Conservation (phyloP, 2,329 filamentous ascomycete genomes). For the Cytospora piceicola region DNA sequence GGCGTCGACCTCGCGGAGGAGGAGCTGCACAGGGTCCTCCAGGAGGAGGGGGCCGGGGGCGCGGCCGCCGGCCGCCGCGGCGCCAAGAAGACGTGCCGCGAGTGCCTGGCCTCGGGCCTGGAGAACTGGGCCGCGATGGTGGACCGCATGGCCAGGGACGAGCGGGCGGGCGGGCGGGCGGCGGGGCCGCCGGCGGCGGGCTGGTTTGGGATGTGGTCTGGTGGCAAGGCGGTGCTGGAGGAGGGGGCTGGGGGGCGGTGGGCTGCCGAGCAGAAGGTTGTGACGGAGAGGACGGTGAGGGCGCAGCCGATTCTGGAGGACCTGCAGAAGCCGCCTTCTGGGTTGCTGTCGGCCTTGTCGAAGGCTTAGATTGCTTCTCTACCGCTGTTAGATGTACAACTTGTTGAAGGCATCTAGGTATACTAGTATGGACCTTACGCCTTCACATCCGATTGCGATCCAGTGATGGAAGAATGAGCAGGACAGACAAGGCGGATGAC, state of each 20-base stretch:
- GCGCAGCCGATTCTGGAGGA: slow-evolving; percentile 58
- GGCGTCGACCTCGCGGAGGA: slow-evolving; percentile 81
- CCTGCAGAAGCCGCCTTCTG: slow-evolving; percentile 35
- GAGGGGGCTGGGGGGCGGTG: slow-evolving; percentile 50
- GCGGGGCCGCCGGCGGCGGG: slow-evolving; percentile 35
- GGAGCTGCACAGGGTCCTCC: slow-evolving; percentile 55
- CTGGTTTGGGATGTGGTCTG: slow-evolving; percentile 49
- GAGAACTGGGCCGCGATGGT: slow-evolving; percentile 87
- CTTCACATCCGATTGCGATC: not conserved
- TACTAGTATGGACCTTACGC: not conserved
- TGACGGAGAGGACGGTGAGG: slow-evolving; percentile 55
- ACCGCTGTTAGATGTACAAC: not conserved
- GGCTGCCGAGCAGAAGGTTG: slow-evolving; percentile 59
- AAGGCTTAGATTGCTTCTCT: slow-evolving; percentile 23
- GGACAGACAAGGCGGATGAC: not conserved
- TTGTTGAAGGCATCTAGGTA: not conserved
- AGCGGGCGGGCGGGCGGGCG: slow-evolving; percentile 42
- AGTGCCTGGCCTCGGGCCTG: slow-evolving; percentile 77
- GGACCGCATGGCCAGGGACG: slow-evolving; percentile 60
- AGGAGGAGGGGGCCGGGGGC: slow-evolving; percentile 33
- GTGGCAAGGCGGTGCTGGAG: slow-evolving; percentile 34
- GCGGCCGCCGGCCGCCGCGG: slow-evolving; percentile 34
- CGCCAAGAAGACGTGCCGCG: slow-evolving; percentile 66
- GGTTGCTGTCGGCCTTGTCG: slow-evolving; percentile 28
- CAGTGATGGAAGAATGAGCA: not conserved